phyloP scores from a whole-genome alignment of 768 basidiomycete genomes.

The Amanita inopinata region DNA sequence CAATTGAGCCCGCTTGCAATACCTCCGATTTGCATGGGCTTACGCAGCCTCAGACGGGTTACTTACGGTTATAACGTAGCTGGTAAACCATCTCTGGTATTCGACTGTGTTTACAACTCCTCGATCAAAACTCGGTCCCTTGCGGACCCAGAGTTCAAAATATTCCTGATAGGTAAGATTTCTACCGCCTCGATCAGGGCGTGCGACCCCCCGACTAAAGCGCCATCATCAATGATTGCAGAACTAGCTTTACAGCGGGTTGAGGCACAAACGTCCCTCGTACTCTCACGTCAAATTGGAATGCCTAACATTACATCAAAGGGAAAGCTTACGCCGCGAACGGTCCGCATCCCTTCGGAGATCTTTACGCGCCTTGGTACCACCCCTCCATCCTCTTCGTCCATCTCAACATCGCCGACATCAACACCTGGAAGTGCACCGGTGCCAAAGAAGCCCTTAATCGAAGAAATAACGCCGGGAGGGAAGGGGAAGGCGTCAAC shows the following conservation, averaged over 20 bases:
- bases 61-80: slow-evolving; percentile 28
- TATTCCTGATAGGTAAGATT: slow-evolving; percentile 56
- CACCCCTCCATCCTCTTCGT: background rate
- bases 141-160: slow-evolving; percentile 55
- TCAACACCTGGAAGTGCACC: background rate
- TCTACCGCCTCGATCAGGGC: slow-evolving; percentile 6
- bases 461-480: slow-evolving; percentile 30
- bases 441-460: slow-evolving; percentile 26
- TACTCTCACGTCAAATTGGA: slow-evolving; percentile 57
- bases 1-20: background rate
- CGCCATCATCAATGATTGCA: slow-evolving; percentile 19
- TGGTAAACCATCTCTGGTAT: slow-evolving; percentile 59
- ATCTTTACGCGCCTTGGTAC: slow-evolving; percentile 4
- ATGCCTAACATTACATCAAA: slow-evolving; percentile 74
- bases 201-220: background rate
- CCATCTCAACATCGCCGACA: background rate
- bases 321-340: slow-evolving; percentile 53
- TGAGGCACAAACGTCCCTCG: slow-evolving; percentile 48
- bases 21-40: background rate
- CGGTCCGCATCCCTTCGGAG: slow-evolving; percentile 38
- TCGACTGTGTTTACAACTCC: slow-evolving; percentile 62
- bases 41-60: background rate
- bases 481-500: slow-evolving; percentile 8
- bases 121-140: slow-evolving; percentile 49
- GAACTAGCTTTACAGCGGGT: slow-evolving; percentile 63